phyloP scores from a whole-genome alignment of 2,329 filamentous ascomycete genomes.

The Colletotrichum sp. region DNA sequence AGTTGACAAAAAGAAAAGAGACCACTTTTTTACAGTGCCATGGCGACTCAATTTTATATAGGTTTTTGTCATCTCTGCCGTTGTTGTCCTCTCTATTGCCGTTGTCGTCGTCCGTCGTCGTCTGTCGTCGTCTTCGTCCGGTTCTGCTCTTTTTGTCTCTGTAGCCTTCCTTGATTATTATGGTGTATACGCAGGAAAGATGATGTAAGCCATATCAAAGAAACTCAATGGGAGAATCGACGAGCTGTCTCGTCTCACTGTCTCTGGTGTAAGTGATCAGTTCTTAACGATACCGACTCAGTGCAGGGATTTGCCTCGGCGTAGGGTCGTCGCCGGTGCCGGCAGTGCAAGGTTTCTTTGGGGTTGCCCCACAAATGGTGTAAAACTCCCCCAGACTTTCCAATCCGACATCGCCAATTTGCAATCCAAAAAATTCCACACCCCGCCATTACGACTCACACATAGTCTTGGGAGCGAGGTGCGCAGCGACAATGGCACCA shows the following conservation, averaged over 20 bases:
- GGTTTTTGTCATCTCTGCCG: neutral
- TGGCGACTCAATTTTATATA: neutral
- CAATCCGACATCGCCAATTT: conserved; percentile 26
- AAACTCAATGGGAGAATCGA: neutral
- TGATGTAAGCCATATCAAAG: neutral
- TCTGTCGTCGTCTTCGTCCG: neutral
- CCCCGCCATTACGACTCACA: conserved; percentile 17
- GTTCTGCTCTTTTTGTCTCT: neutral
- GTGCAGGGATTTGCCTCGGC: conserved; percentile 1
- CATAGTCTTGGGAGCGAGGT: conserved; percentile 11
- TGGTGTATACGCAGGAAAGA: neutral
- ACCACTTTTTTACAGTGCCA: neutral
- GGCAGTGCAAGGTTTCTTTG: conserved; percentile 11
- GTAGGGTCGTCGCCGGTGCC: conserved; percentile 9
- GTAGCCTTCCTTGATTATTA: neutral
- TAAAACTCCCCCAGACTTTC: conserved; percentile 21
- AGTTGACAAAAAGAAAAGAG: neutral
- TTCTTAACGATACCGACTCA: neutral
- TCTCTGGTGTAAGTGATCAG: neutral
- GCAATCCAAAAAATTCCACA: conserved; percentile 22
- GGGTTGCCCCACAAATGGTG: conserved; percentile 4
- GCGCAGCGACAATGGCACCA: conserved; percentile 47
- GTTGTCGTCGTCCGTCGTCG: neutral
- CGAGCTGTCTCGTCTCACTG: neutral
- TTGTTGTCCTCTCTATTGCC: neutral